Evolutionary conservation across 768 basidiomycete species (phyloP).

Genomic region (Gloeopeniophorella convolvens): DNA sequence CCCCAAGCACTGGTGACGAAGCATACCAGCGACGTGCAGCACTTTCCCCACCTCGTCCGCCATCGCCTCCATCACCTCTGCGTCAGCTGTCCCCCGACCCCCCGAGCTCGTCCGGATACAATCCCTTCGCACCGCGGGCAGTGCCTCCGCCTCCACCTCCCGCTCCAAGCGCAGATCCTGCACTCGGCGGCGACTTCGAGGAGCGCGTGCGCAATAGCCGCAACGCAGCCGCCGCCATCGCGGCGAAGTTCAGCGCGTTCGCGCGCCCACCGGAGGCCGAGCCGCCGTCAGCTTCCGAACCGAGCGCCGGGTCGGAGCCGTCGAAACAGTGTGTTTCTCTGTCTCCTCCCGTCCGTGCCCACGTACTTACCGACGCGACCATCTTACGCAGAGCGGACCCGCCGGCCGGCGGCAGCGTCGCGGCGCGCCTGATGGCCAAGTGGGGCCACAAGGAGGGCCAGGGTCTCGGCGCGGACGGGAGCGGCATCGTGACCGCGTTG

Average conservation of each 20-base stretch:
- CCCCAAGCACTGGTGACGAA: slow-evolving; percentile 25
- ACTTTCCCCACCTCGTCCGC: slow-evolving; percentile 22
- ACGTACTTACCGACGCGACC: not conserved
- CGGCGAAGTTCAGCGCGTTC: slow-evolving; percentile 62
- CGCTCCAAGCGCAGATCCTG: slow-evolving; percentile 32
- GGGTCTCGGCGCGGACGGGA: slow-evolving; percentile 78
- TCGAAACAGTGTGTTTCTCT: slow-evolving; percentile 23
- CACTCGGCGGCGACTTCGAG: slow-evolving; percentile 38
- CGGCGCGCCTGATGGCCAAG: slow-evolving; percentile 87
- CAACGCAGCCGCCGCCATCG: slow-evolving; percentile 77
- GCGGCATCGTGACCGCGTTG: slow-evolving; percentile 85
- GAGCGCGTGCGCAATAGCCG: slow-evolving; percentile 45
- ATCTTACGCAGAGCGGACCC: no score
- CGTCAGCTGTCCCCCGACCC: slow-evolving; percentile 21
- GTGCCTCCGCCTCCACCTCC: slow-evolving; percentile 50
- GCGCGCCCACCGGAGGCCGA: slow-evolving; percentile 30
- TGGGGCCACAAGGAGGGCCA: slow-evolving; percentile 95
- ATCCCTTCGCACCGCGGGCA: slow-evolving; percentile 61
- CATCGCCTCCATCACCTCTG: slow-evolving; percentile 24
- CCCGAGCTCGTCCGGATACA: slow-evolving; percentile 54
- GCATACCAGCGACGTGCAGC: slow-evolving; percentile 25
- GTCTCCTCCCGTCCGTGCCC: not conserved
- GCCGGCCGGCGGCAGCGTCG: no score
- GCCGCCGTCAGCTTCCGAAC: slow-evolving; percentile 26
- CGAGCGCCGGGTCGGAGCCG: slow-evolving; percentile 29